These are phyloP conservation scores for Petrea volubilis DNA, from an alignment of 257 asterid genomes.

Conservation along the genomic window DNA sequence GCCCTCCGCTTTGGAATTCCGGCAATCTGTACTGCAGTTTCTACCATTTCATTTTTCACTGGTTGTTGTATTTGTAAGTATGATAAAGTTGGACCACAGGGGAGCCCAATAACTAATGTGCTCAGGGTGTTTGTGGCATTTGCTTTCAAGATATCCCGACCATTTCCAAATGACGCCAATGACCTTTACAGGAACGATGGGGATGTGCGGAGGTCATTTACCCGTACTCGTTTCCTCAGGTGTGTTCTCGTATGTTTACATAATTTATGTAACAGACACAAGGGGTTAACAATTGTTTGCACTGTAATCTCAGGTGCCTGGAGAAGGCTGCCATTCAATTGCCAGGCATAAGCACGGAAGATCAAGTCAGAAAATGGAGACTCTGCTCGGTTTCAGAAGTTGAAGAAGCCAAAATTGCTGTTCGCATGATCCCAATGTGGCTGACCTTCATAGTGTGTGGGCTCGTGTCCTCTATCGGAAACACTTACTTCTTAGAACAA, in stretches of 20 bases:
- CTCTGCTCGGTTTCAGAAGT: slow-evolving; percentile 26
- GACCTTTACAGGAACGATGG: slow-evolving; percentile 17
- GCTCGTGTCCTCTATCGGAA: slow-evolving; percentile 31
- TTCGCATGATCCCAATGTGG: slow-evolving; percentile 42
- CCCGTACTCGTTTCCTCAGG: slow-evolving; percentile 35
- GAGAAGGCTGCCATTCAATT: slow-evolving; percentile 19
- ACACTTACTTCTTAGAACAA: slow-evolving; percentile 52
- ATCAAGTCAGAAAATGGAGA: slow-evolving; percentile 14
- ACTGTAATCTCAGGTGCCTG: slow-evolving; percentile 11
- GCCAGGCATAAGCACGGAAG: neutral
- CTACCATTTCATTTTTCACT: slow-evolving; percentile 32
- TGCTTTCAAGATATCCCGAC: slow-evolving; percentile 24
- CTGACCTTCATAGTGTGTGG: slow-evolving; percentile 43
- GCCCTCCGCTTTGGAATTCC: slow-evolving; percentile 50
- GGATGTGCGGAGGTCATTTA: neutral
- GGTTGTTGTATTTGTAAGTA: slow-evolving; percentile 35
- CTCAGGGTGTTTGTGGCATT: slow-evolving; percentile 51
- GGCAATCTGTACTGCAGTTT: slow-evolving; percentile 41
- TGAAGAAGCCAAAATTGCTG: slow-evolving; percentile 27
- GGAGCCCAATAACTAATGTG: slow-evolving; percentile 43
- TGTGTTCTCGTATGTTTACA: neutral
- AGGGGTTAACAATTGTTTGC: no score
- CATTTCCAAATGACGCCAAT: neutral
- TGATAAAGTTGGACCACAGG: neutral
- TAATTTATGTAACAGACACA: no score